Evolutionary conservation across 2,329 filamentous ascomycete species (phyloP), one percentile per base, ranked within the genome.

Genomic region (Aspergillus piperis): DNA sequence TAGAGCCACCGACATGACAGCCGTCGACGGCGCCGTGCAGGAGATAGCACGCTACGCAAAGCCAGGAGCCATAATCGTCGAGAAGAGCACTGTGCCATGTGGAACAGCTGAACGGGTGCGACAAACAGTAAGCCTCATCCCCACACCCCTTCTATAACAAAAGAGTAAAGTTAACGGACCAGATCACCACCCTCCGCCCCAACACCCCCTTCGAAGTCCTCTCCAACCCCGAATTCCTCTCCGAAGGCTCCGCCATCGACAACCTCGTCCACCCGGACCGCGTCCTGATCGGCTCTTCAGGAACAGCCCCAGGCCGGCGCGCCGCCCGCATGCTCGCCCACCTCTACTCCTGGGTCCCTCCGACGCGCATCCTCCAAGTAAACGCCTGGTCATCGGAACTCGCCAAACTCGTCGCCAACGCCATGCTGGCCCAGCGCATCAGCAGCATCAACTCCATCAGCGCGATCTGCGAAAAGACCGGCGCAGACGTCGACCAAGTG

Each of bases 51-150:
- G 84, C 64, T 81, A 88, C 62, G 88, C 90, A 3, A 86, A 83
- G 30, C 79, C 83, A 17, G 88, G 87, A 51, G 86, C 88, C 57
- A 90, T 93, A 58, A 86, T 94, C 54, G 90, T 93, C 19, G 90
- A 93, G 78, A 94, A 93, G 79, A 90, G 86, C 58, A 94, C 90
- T 0, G 90, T 93, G 25, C 90, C 90, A 2, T 91, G 88, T 72
- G 82, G 88, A 62, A 92, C 90, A 5, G 88, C 89, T 2, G 83
- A 90, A 66, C 83, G 87, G 32, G 86, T 92, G 41, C 82, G 84
- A 66, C 84, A 88, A 65, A 90, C 87, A 65, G 86, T 91, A 76
- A 75, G 81, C 50, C 19, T 27, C 47, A 53, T 11, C 11, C 8
- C 8, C 32, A 36, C 0, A 36, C 0, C 0, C 6, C n/a, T 6